Evolutionary conservation across 2,329 filamentous ascomycete species (phyloP).

Genomic region (Pezicula neosporulosa): DNA sequence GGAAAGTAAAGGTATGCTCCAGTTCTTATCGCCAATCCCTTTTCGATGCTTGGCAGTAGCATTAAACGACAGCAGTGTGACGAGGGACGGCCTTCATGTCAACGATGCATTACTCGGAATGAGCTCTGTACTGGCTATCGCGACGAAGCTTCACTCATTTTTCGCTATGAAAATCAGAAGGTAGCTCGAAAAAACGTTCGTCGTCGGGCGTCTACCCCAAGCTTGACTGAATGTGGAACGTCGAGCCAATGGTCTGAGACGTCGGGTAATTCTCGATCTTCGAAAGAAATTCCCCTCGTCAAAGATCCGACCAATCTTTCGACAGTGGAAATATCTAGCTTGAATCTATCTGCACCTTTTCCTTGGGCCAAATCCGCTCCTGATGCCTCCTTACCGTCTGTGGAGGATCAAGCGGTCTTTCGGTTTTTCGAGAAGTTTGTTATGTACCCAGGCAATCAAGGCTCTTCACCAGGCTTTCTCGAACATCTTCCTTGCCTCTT

Average conservation of each 20-base stretch:
- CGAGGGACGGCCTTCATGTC: slow-evolving; percentile 30
- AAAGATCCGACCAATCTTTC: not conserved
- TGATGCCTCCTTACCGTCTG: slow-evolving; percentile 1
- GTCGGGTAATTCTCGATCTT: not conserved
- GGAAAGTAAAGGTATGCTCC: slow-evolving; percentile 22
- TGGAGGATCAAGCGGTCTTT: slow-evolving; percentile 27
- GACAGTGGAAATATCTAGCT: not conserved
- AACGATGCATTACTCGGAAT: slow-evolving; percentile 33
- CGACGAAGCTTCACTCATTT: slow-evolving; percentile 33
- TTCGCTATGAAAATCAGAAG: slow-evolving; percentile 33
- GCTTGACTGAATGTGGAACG: not conserved
- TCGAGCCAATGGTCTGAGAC: not conserved
- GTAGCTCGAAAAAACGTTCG: slow-evolving; percentile 7
- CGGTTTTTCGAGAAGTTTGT: slow-evolving; percentile 35
- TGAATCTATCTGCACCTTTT: slow-evolving; percentile 6
- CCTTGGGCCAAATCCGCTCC: slow-evolving; percentile 23
- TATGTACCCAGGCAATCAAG: slow-evolving; percentile 30
- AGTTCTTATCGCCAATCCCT: not conserved
- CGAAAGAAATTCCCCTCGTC: not conserved
- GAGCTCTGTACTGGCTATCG: slow-evolving; percentile 36
- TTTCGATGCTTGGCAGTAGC: no score
- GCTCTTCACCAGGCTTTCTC: slow-evolving; percentile 34
- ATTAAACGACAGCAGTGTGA: slow-evolving; percentile 27
- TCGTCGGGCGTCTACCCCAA: slow-evolving; percentile 4
- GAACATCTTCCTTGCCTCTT: slow-evolving; percentile 36